A percentile compares a stretch with the other conserved stretches of the same genome.
Evolutionary conservation across 2,329 filamentous ascomycete genomes (phyloP).

Genomic region (Cytospora mali): DNA sequence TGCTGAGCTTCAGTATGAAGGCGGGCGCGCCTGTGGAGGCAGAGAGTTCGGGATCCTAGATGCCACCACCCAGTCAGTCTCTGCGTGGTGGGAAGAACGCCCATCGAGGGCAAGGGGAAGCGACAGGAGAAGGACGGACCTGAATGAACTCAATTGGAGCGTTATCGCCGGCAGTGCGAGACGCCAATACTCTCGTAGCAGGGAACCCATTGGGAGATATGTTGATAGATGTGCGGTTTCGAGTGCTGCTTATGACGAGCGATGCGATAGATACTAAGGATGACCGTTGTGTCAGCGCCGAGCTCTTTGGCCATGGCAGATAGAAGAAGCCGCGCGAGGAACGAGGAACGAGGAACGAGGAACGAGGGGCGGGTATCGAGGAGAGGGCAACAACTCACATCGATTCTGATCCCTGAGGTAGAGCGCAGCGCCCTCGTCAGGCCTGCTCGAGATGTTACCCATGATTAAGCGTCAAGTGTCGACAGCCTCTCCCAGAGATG

Average conservation of each 20-base stretch:
- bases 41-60: constrained; percentile 74
- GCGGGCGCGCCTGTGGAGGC: constrained; percentile 56
- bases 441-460: constrained; percentile 89
- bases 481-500: constrained; percentile 33
- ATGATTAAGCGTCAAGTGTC: constrained; percentile 57
- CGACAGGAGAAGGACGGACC: constrained; percentile 51
- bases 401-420: constrained; percentile 90
- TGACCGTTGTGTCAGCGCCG: constrained; percentile 30
- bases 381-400: constrained; percentile 61
- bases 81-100: neutral
- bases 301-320: neutral
- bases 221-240: constrained; percentile 74
- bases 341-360: constrained; percentile 3
- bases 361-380: neutral
- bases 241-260: constrained; percentile 77
- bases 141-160: constrained; percentile 87
- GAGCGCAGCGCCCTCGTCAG: constrained; percentile 78
- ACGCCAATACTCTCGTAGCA: constrained; percentile 74
- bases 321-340: neutral
- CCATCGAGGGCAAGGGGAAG: neutral
- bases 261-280: constrained; percentile 81
- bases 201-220: constrained; percentile 87
- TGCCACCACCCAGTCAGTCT: constrained; percentile 18
- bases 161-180: constrained; percentile 72
- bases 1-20: constrained; percentile 84